Percentiles rank a stretch among this genome's conserved stretches.
Evolutionary conservation across 2,329 filamentous ascomycete genomes (phyloP).

Genomic region (Epichloe sibirici): DNA sequence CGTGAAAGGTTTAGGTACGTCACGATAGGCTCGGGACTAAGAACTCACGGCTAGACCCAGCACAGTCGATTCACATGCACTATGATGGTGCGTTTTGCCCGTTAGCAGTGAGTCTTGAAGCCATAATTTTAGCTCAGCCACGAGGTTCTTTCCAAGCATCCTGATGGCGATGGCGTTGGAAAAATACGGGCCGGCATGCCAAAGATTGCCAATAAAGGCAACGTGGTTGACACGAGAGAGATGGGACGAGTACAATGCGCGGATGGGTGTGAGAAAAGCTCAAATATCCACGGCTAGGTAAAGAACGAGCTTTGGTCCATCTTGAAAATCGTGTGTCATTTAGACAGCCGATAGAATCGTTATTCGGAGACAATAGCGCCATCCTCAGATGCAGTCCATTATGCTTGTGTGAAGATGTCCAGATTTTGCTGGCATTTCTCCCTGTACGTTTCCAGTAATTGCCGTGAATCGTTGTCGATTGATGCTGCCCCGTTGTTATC

Average conservation of each 20-base stretch:
- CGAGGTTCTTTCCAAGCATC: no score
- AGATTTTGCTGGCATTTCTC: constrained; percentile 26
- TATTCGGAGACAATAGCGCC: background rate
- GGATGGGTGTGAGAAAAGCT: background rate
- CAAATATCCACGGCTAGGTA: background rate
- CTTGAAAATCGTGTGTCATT: background rate
- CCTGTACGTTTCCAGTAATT: constrained; percentile 30
- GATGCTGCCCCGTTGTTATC: constrained; percentile 15
- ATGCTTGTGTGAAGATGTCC: background rate
- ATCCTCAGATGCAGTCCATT: background rate
- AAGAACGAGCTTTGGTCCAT: background rate
- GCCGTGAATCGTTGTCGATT: constrained; percentile 32
- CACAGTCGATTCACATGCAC: background rate
- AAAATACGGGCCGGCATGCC: no score
- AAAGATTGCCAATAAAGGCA: no score
- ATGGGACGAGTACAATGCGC: no score
- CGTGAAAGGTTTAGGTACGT: constrained; percentile 7
- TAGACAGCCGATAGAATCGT: background rate
- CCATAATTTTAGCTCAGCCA: no score
- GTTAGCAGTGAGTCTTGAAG: no score
- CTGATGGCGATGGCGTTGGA: no score
- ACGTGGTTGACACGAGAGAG: no score
- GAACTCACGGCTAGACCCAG: background rate
- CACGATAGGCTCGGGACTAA: constrained; percentile 8
- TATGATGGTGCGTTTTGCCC: no score